Base-by-base conservation (phyloP, 192 early-diverging fungal genomes). In the Lobulomyces angularis region DNA sequence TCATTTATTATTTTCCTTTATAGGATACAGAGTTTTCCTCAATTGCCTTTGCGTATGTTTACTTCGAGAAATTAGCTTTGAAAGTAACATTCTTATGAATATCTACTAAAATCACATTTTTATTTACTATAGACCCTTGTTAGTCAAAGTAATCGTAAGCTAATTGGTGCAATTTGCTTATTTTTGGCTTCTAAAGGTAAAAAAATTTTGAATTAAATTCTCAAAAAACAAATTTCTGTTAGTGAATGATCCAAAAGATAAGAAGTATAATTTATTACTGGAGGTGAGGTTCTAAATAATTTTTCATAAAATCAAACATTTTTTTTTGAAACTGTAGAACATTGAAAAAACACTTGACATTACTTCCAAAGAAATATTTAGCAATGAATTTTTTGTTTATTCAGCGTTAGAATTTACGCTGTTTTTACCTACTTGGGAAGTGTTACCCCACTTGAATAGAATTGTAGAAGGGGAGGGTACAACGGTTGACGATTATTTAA, bases 61-160 rank as follows among this genome's bases (percentile, higher is more conserved):
- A 90, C 55, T 87, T 98, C 62, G 94, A 98, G 55, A 98, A 94
- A 55, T 74, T 98, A 4, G 67, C 90, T 18, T 45, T 87, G 26
- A 88, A 85, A 61, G 81, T 71, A 53, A 51, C 12, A 35, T 24
- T 30, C 1, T n/a, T 27, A 22, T 22, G 21, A 14, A 34, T 45
- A 29, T 18, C n/a, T n/a, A n/a, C n/a, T n/a, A n/a, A n/a, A n/a
- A n/a, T n/a, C n/a, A n/a, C 9, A 36, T 22, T 26, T 51, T 28
- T 23, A 8, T 8, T 30, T 7, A 30, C 20, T 14, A 28, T 33
- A 79, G 71, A 69, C 71, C 14, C 58, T 70, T 29, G 83, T 83
- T 1, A 63, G 47, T 37, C 82, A 86, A 59, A 61, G 58, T 28
- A 91, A 83, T 50, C 71, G 84, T 23, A 73, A 74, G 43, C 44